Conservation (phyloP, 495 filamentous ascomycete species). For the Melanomma pulvis-pyrius region DNA sequence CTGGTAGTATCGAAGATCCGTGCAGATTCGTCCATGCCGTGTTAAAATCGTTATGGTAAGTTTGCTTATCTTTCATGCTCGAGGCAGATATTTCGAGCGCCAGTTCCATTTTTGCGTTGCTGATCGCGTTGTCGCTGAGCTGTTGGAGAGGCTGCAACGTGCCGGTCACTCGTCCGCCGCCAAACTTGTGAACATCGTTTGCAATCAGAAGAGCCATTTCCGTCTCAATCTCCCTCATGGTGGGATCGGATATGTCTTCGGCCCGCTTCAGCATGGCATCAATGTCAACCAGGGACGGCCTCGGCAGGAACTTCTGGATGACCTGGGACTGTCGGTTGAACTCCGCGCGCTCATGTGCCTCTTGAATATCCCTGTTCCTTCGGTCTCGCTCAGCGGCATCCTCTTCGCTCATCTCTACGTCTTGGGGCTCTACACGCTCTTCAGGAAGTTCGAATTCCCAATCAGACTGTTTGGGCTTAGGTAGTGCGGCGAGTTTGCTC, state of each 20-base stretch:
- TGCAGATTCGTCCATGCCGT: constrained; percentile 68
- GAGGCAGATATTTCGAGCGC: constrained; percentile 66
- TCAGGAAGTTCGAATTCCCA: constrained; percentile 92
- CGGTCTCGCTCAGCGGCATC: constrained; percentile 83
- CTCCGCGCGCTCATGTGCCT: constrained; percentile 75
- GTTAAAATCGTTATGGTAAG: constrained; percentile 66
- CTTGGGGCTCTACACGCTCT: constrained; percentile 66
- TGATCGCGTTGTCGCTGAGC: constrained; percentile 71
- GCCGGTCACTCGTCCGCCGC: constrained; percentile 65
- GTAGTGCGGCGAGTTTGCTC: constrained; percentile 74
- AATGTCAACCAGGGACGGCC: constrained; percentile 73
- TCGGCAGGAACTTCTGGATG: constrained; percentile 79
- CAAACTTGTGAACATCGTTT: constrained; percentile 76
- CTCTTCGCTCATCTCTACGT: constrained; percentile 66
- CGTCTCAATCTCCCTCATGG: constrained; percentile 64
- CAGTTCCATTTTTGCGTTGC: constrained; percentile 75
- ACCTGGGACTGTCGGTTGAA: constrained; percentile 85
- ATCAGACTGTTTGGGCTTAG: constrained; percentile 87
- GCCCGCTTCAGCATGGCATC: constrained; percentile 66
- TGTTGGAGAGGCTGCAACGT: constrained; percentile 61
- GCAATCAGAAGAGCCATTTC: constrained; percentile 80
- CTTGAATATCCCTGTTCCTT: constrained; percentile 65
- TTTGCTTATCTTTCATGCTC: constrained; percentile 57
- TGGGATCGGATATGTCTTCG: constrained; percentile 55
- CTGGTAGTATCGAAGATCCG: constrained; percentile 62